A percentile compares a stretch with the other conserved stretches of the same genome.
Evolutionary conservation across 148 eudicot genomes (phyloP).

Genomic region (Vaccinium vitisidaea): DNA sequence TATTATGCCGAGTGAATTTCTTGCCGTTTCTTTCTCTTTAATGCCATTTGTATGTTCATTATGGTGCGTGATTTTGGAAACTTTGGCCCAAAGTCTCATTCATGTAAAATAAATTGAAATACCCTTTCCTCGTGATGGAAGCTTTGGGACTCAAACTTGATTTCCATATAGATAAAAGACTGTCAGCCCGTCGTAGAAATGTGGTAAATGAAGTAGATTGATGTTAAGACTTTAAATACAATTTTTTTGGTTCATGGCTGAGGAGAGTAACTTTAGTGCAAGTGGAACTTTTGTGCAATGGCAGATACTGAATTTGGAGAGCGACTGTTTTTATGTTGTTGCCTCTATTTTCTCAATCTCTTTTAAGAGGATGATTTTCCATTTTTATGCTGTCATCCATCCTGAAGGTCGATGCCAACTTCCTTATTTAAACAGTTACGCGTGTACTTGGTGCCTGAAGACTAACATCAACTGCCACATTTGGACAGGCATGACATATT

Average conservation of each 20-base stretch:
- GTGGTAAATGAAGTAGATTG: not conserved
- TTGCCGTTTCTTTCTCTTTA: conserved; percentile 6
- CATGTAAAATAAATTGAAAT: not conserved
- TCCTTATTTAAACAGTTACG: conserved; percentile 39
- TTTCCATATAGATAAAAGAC: not conserved
- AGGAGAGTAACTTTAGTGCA: too few species aligned
- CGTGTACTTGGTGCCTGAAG: not conserved
- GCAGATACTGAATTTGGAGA: not conserved
- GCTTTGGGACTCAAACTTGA: not conserved
- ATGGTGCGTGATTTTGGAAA: not conserved
- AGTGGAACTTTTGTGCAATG: conserved; percentile 8
- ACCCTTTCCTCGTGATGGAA: not conserved
- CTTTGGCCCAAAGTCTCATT: not conserved
- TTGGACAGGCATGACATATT: conserved; percentile 91
- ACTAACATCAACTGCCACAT: conserved; percentile 18
- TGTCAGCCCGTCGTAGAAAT: not conserved
- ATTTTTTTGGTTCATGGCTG: conserved; percentile 1
- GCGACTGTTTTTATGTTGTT: not conserved
- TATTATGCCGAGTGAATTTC: not conserved
- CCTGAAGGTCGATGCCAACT: conserved; percentile 6
- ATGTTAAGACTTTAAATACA: not conserved
- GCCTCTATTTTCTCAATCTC: not conserved
- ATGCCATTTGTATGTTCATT: not conserved
- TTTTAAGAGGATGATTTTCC: not conserved
- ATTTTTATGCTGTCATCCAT: not conserved